These are phyloP conservation scores for Schoenoplectus triqueter DNA, from an alignment of 202 grass and related monocot species.

Conservation along the genomic window DNA sequence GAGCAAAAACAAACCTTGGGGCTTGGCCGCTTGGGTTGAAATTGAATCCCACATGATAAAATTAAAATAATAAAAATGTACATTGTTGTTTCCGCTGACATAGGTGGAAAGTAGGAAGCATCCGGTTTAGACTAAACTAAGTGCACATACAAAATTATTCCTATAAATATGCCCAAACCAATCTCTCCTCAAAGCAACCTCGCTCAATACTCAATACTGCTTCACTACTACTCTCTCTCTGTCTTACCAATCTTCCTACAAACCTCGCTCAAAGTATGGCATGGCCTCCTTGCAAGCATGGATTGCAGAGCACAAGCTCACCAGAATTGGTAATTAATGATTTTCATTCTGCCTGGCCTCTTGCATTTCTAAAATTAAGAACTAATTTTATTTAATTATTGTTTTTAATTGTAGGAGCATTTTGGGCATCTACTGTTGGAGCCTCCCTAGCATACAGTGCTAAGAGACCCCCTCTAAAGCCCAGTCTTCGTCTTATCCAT, in stretches of 20 bases:
- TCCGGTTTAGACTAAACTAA: neutral
- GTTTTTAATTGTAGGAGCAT: conserved; percentile 13
- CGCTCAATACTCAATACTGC: too few relatives aligned
- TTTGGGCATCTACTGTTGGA: conserved; percentile 40
- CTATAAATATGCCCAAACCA: neutral
- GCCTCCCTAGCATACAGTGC: conserved; percentile 38
- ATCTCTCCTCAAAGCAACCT: too few relatives aligned
- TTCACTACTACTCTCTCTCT: too few relatives aligned
- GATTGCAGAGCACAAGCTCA: conserved; percentile 82
- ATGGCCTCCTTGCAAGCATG: conserved; percentile 69
- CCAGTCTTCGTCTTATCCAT: conserved; percentile 48
- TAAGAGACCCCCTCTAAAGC: conserved; percentile 38
- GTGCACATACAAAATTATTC: neutral
- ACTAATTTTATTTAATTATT: neutral
- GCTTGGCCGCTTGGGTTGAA: too few relatives aligned
- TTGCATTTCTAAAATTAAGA: neutral
- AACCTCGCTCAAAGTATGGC: too few relatives aligned
- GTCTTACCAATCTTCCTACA: too few relatives aligned
- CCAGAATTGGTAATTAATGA: conserved; percentile 53
- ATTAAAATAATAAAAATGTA: too few relatives aligned
- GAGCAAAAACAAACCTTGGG: too few relatives aligned
- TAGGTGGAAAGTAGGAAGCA: neutral
- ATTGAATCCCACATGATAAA: too few relatives aligned
- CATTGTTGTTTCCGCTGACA: neutral
- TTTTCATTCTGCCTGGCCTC: too few relatives aligned